phyloP scores from a whole-genome alignment of 31 red algal species.

The Endocladia muricata region DNA sequence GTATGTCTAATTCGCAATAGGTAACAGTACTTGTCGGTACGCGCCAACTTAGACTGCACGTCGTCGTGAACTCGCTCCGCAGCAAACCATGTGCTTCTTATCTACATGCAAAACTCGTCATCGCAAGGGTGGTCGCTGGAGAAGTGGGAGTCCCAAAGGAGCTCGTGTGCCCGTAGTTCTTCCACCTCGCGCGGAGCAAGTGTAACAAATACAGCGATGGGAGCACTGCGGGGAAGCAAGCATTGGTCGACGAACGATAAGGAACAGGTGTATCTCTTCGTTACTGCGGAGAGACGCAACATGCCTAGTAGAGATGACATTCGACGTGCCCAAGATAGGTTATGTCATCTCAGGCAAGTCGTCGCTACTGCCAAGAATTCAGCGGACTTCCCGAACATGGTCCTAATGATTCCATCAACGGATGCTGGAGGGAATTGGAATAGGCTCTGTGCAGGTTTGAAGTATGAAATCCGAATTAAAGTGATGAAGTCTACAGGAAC shows the following conservation, averaged over 20 bases:
- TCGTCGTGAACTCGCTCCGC: too few species aligned
- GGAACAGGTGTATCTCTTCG: background rate
- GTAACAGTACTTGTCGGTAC: too few species aligned
- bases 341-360: background rate
- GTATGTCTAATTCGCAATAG: too few species aligned
- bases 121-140: background rate
- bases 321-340: background rate
- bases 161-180: background rate
- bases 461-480: background rate
- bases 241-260: background rate
- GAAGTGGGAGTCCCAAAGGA: background rate
- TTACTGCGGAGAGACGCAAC: too few species aligned
- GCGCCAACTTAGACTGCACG: too few species aligned
- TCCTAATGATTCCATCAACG: background rate
- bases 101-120: too few species aligned
- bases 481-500: background rate
- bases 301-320: background rate
- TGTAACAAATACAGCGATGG: background rate
- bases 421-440: background rate
- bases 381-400: background rate
- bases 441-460: background rate
- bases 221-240: background rate
- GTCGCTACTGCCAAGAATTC: background rate
- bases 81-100: too few species aligned
- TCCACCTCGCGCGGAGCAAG: background rate